A percentile compares a stretch with the other conserved stretches of the same genome.
Conservation (phyloP, 2,329 filamentous ascomycete genomes). For the Sarocladium oryzae region DNA sequence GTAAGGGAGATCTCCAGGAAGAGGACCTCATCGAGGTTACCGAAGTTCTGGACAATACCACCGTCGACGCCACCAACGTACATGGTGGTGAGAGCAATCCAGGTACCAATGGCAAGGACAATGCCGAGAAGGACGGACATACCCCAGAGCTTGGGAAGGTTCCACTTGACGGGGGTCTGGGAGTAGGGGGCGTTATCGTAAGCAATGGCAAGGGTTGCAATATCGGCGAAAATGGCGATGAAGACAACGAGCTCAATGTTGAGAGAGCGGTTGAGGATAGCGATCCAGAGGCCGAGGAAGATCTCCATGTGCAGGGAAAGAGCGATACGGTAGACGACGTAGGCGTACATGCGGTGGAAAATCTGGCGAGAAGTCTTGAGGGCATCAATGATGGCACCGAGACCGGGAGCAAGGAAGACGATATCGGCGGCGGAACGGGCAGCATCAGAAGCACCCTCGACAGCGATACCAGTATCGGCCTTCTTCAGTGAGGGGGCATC, state of each 20-base stretch:
- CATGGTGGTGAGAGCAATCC: conserved; percentile 87
- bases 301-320: conserved; percentile 87
- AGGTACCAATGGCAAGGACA: conserved; percentile 75
- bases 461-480: conserved; percentile 93
- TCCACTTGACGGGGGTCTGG: conserved; percentile 87
- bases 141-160: conserved; percentile 88
- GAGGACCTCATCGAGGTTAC: conserved; percentile 72
- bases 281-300: conserved; percentile 88
- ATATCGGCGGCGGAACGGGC: conserved; percentile 89
- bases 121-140: conserved; percentile 81
- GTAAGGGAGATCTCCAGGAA: conserved; percentile 88
- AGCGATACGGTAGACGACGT: conserved; percentile 92
- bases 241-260: conserved; percentile 87
- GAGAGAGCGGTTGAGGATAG: conserved; percentile 75
- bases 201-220: conserved; percentile 84
- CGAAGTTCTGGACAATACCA: conserved; percentile 86
- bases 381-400: conserved; percentile 87
- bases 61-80: conserved; percentile 60
- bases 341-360: conserved; percentile 95
- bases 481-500: conserved; percentile 90
- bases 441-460: conserved; percentile 86
- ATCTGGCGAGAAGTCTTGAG: conserved; percentile 91
- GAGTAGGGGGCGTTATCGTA: conserved; percentile 91
- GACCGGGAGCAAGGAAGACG: conserved; percentile 85
- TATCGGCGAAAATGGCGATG: conserved; percentile 91